phyloP scores from a whole-genome alignment of 495 filamentous ascomycete species.

The Pyrenula aspistea region DNA sequence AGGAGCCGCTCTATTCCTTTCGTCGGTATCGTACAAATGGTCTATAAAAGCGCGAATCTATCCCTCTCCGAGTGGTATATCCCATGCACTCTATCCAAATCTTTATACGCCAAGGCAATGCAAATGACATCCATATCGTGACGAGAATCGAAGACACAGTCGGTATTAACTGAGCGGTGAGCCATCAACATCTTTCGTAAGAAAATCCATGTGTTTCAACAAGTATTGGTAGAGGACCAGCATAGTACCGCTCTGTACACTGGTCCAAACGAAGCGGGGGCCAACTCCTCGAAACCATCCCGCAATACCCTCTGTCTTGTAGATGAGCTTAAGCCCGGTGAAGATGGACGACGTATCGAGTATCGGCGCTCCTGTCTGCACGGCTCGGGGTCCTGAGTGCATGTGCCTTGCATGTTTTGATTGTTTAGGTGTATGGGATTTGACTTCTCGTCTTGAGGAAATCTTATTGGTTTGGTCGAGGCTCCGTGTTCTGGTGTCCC shows the following conservation, averaged over 20 bases:
- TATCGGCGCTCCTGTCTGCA: conserved; percentile 57
- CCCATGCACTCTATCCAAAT: neutral
- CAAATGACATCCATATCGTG: no score
- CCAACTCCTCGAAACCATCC: conserved; percentile 96
- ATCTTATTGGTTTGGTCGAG: conserved; percentile 2
- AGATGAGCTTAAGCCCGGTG: conserved; percentile 75
- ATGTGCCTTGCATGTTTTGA: conserved; percentile 16
- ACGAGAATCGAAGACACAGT: no score
- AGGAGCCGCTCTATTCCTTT: neutral
- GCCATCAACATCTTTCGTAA: neutral
- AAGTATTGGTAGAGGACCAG: conserved; percentile 88
- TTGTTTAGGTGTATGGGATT: conserved; percentile 6
- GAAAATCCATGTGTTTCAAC: conserved; percentile 56
- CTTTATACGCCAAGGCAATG: neutral
- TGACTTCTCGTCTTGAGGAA: conserved; percentile 9
- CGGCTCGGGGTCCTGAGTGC: conserved; percentile 42
- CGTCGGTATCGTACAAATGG: neutral
- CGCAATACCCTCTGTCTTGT: conserved; percentile 70
- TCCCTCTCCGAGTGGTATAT: neutral
- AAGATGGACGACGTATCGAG: conserved; percentile 82
- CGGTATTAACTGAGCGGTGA: neutral
- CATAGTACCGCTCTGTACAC: conserved; percentile 94
- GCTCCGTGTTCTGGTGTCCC: neutral
- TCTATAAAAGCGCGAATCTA: neutral
- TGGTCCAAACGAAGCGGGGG: conserved; percentile 92